These are phyloP conservation scores for Chaetomium fimeti DNA, from an alignment of 495 filamentous ascomycete species.

Conservation along the genomic window DNA sequence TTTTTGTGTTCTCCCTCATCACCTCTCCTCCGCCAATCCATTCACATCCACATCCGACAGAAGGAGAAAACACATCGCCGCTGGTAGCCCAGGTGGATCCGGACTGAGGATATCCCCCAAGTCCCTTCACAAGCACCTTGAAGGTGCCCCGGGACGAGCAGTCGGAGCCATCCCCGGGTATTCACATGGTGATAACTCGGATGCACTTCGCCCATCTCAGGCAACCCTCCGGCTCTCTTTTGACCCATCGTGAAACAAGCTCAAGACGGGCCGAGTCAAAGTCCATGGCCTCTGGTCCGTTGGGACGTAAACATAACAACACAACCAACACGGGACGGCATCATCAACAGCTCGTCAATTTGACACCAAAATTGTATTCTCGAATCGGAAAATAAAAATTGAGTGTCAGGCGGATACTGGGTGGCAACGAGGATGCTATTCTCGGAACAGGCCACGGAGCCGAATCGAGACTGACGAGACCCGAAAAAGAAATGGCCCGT, in stretches of 20 bases:
- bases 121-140: not conserved
- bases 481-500: not conserved
- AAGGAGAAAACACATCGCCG: too few relatives aligned
- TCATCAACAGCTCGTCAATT: not conserved
- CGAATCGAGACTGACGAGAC: not conserved
- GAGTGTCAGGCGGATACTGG: not conserved
- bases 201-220: not conserved
- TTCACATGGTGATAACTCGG: not conserved
- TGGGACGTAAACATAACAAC: not conserved
- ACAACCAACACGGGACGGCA: not conserved
- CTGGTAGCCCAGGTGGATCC: not conserved
- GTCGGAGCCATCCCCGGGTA: not conserved
- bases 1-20: not conserved
- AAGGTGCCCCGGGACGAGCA: constrained; percentile 10
- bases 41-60: too few relatives aligned
- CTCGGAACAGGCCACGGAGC: not conserved
- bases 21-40: too few relatives aligned
- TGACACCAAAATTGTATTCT: not conserved
- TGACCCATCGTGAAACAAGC: not conserved
- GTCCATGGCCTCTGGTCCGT: not conserved
- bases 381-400: not conserved
- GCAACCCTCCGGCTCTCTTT: not conserved
- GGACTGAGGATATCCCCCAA: not conserved
- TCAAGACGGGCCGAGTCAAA: not conserved
- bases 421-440: constrained; percentile 10